Evolutionary conservation across 768 basidiomycete species (phyloP).

Genomic region (Saitozyma podzolica): DNA sequence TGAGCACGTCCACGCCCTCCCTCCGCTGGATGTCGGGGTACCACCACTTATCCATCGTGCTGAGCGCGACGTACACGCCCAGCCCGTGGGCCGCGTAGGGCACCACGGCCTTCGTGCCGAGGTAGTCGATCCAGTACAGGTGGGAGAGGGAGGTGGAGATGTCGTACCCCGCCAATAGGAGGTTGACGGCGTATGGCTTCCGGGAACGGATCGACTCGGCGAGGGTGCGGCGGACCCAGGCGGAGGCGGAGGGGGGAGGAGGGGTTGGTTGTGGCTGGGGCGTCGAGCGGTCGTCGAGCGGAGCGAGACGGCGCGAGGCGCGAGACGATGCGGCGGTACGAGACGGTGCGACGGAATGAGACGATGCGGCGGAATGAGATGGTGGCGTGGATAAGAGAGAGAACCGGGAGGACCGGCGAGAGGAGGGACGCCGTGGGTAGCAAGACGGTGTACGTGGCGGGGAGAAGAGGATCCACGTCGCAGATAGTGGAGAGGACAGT

Average conservation of each 20-base stretch:
- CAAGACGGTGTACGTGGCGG: no score
- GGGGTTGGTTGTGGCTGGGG: conserved; percentile 70
- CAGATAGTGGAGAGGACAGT: no score
- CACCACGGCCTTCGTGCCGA: conserved; percentile 82
- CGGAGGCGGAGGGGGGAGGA: conserved; percentile 88
- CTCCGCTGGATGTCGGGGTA: conserved; percentile 80
- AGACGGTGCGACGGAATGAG: not conserved
- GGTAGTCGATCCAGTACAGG: conserved; percentile 90
- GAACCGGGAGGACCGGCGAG: no score
- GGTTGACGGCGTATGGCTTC: conserved; percentile 83
- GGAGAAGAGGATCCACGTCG: no score
- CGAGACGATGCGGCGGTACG: not conserved
- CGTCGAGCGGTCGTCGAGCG: not conserved
- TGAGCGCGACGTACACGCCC: conserved; percentile 85
- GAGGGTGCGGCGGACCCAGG: conserved; percentile 89
- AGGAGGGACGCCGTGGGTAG: no score
- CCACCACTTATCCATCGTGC: conserved; percentile 92
- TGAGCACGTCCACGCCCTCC: conserved; percentile 79
- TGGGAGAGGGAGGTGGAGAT: conserved; percentile 62
- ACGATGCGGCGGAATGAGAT: no score
- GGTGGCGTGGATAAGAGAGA: no score
- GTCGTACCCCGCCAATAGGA: conserved; percentile 92
- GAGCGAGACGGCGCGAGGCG: not conserved
- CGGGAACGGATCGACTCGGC: conserved; percentile 86
- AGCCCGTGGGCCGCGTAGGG: conserved; percentile 96